These are phyloP conservation scores for Phytophthora pluvialis DNA, from an alignment of 352 stramenopile genomes.

Conservation along the genomic window DNA sequence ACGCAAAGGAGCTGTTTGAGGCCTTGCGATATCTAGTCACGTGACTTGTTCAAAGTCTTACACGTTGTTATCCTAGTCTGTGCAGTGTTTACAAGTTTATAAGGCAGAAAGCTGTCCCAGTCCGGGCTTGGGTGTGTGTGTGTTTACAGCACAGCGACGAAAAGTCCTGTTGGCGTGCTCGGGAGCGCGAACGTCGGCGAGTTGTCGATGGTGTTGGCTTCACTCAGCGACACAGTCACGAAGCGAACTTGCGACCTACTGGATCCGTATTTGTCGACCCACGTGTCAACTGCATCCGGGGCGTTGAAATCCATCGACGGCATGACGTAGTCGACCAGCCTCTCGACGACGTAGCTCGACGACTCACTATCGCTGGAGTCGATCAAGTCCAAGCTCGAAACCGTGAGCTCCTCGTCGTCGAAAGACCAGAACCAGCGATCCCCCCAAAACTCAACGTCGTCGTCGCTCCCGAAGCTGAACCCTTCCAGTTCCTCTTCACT, in stretches of 20 bases:
- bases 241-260: constrained; percentile 25
- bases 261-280: constrained; percentile 38
- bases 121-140: not conserved
- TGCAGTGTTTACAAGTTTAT: constrained; percentile 9
- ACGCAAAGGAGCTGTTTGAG: not conserved
- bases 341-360: constrained; percentile 13
- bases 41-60: not conserved
- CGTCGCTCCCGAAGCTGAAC: constrained; percentile 20
- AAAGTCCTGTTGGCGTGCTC: constrained; percentile 14
- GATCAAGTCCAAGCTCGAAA: constrained; percentile 1
- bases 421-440: constrained; percentile 31
- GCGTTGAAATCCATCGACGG: constrained; percentile 28
- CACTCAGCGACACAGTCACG: constrained; percentile 17
- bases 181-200: constrained; percentile 6
- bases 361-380: not conserved
- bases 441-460: constrained; percentile 23
- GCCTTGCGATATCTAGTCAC: not conserved
- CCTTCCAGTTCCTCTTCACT: constrained; percentile 26
- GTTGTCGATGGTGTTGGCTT: constrained; percentile 2
- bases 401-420: constrained; percentile 2
- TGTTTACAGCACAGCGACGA: constrained; percentile 31
- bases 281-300: constrained; percentile 16
- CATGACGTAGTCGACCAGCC: constrained; percentile 31
- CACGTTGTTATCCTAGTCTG: constrained; percentile 3
- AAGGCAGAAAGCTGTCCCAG: not conserved